phyloP scores from a whole-genome alignment of 768 basidiomycete species.

The Mycena sanguinolenta region DNA sequence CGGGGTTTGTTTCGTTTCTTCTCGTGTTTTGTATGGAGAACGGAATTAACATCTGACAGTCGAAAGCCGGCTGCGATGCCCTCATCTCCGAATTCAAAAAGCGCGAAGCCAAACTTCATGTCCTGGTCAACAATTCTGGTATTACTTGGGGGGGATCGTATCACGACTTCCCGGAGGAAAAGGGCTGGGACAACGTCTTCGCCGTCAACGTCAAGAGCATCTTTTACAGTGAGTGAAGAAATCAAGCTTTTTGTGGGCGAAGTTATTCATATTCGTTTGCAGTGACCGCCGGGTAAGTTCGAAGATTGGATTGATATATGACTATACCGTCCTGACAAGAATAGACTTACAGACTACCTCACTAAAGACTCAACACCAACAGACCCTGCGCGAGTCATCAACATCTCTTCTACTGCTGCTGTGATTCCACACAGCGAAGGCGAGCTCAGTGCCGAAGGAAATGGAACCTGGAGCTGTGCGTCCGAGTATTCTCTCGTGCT shows the following conservation, averaged over 20 bases:
- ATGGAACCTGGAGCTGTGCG: constrained; percentile 86
- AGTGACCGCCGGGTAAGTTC: constrained; percentile 68
- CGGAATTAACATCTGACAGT: constrained; percentile 52
- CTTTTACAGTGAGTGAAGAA: constrained; percentile 80
- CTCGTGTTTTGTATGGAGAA: neutral
- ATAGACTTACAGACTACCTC: constrained; percentile 70
- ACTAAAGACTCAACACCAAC: constrained; percentile 71
- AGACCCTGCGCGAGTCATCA: constrained; percentile 85
- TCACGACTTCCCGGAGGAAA: constrained; percentile 80
- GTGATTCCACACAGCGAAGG: constrained; percentile 66
- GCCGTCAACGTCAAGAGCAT: constrained; percentile 88
- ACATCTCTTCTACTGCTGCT: constrained; percentile 81
- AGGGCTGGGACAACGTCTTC: constrained; percentile 89
- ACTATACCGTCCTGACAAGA: neutral
- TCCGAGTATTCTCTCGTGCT: constrained; percentile 36
- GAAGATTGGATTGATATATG: no score
- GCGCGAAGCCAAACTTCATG: constrained; percentile 80
- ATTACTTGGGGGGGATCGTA: constrained; percentile 83
- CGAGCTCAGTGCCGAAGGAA: constrained; percentile 63
- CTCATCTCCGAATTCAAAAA: constrained; percentile 77
- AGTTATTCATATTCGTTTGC: neutral
- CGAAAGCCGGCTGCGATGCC: constrained; percentile 83
- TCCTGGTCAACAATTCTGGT: constrained; percentile 89
- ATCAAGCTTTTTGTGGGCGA: neutral
- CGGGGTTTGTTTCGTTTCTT: constrained; percentile 66